Evolutionary conservation across 176 grass and related monocot species (phyloP).

Genomic region (Ensete glaucum): DNA sequence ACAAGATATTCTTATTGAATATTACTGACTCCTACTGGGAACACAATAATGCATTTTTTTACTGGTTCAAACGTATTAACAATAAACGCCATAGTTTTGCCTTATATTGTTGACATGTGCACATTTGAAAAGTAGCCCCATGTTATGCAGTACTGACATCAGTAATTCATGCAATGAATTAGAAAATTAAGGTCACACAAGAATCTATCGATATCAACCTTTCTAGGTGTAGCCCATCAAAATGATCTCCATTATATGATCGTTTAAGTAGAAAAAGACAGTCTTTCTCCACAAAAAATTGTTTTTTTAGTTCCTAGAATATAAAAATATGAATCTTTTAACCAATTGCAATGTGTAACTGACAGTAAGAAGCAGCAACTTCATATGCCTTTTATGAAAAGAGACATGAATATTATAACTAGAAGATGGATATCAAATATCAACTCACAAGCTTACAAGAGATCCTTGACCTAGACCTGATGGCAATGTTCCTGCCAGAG

Average conservation of each 20-base stretch:
- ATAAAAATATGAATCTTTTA: not conserved
- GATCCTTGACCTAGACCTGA: conserved; percentile 71
- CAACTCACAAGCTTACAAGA: conserved; percentile 63
- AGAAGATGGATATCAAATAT: not conserved
- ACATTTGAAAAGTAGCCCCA: not conserved
- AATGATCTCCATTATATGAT: not conserved
- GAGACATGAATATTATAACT: not conserved
- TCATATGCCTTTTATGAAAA: not conserved
- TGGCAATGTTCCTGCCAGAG: conserved; percentile 70
- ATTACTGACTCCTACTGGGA: not conserved
- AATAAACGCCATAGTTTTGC: not conserved
- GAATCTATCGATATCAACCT: not conserved
- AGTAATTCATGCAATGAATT: not conserved
- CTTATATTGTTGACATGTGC: not conserved
- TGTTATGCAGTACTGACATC: not conserved
- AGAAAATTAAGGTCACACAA: not conserved
- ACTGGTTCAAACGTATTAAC: not conserved
- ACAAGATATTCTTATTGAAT: not conserved
- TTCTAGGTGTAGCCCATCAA: not conserved
- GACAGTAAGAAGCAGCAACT: not conserved
- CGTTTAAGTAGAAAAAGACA: not conserved
- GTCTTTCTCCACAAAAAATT: not conserved
- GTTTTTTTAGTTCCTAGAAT: not conserved
- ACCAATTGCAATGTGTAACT: not conserved
- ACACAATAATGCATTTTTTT: not conserved